Percentiles rank a stretch among this genome's conserved stretches.
Evolutionary conservation across 2,329 filamentous ascomycete genomes (phyloP).

Genomic region (Phaeosphaeria sp.): DNA sequence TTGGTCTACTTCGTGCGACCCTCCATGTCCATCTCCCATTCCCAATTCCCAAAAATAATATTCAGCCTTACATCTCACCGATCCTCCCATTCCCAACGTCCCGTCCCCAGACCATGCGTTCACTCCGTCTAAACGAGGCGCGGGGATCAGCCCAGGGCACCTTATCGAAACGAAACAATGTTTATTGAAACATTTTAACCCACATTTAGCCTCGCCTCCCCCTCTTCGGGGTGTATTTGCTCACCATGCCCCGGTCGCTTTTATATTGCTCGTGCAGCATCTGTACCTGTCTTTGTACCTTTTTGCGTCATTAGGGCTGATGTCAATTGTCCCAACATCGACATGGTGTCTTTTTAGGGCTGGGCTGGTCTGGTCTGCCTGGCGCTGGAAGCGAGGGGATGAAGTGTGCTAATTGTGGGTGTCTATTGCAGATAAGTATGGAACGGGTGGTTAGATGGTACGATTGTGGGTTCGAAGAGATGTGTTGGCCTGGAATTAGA

Average conservation of each 20-base stretch:
- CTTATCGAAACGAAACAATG: slow-evolving; percentile 14
- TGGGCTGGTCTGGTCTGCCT: not conserved
- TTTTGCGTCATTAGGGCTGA: slow-evolving; percentile 13
- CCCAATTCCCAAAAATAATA: slow-evolving; percentile 14
- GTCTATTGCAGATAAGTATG: not conserved
- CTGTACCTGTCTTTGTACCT: not conserved
- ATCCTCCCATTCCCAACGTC: slow-evolving; percentile 3
- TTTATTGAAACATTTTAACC: slow-evolving; percentile 37
- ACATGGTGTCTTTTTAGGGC: too few species aligned
- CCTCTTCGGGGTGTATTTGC: slow-evolving; percentile 1
- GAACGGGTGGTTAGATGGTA: not conserved
- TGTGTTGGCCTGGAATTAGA: too few species aligned
- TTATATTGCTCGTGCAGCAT: slow-evolving; percentile 26
- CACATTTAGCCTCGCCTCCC: slow-evolving; percentile 27
- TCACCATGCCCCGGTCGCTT: slow-evolving; percentile 9
- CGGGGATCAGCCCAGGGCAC: slow-evolving; percentile 12
- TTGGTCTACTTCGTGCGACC: not conserved
- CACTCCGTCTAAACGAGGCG: slow-evolving; percentile 15
- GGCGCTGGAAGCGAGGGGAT: not conserved
- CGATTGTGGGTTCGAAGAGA: too few species aligned
- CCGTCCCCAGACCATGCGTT: slow-evolving; percentile 25
- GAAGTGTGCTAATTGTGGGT: not conserved
- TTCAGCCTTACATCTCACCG: slow-evolving; percentile 4
- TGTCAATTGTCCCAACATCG: not conserved
- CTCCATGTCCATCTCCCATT: not conserved